Conservation (phyloP, 306 rosid species). For the Vachellia collinsii region DNA sequence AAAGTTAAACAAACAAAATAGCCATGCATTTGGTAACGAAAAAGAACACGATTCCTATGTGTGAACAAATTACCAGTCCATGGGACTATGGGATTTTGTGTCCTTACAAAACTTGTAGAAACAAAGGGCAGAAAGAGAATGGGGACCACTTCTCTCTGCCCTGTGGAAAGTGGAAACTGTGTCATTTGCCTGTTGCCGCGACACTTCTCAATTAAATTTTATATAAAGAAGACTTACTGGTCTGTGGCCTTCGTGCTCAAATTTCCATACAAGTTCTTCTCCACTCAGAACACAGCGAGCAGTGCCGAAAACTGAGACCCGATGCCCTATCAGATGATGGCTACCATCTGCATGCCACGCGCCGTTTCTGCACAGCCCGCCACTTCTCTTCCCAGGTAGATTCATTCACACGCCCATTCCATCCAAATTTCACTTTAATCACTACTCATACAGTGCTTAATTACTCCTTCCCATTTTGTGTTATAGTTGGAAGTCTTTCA, state of each 20-base stretch:
- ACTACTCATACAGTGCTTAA: background rate
- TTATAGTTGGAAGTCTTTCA: conserved; percentile 41
- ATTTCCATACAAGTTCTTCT: background rate
- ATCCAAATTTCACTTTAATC: background rate
- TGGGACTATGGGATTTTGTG: no score
- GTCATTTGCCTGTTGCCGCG: no score
- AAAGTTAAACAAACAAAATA: no score
- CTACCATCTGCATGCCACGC: conserved; percentile 34
- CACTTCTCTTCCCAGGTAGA: conserved; percentile 42
- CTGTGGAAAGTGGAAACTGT: no score
- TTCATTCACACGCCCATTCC: background rate
- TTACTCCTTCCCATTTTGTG: conserved; percentile 15
- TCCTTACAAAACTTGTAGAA: no score
- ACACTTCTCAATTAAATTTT: no score
- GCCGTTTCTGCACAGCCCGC: conserved; percentile 41
- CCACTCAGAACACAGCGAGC: background rate
- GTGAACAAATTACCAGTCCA: no score
- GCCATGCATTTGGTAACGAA: no score
- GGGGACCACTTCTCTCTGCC: no score
- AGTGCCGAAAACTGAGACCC: background rate
- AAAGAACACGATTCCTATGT: no score
- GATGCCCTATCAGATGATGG: conserved; percentile 40
- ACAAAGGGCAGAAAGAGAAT: no score
- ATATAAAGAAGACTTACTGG: conserved; percentile 4
- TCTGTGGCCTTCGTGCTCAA: background rate